Evolutionary conservation across 2,329 filamentous ascomycete species (phyloP).

Genomic region (Neonectria hederae): DNA sequence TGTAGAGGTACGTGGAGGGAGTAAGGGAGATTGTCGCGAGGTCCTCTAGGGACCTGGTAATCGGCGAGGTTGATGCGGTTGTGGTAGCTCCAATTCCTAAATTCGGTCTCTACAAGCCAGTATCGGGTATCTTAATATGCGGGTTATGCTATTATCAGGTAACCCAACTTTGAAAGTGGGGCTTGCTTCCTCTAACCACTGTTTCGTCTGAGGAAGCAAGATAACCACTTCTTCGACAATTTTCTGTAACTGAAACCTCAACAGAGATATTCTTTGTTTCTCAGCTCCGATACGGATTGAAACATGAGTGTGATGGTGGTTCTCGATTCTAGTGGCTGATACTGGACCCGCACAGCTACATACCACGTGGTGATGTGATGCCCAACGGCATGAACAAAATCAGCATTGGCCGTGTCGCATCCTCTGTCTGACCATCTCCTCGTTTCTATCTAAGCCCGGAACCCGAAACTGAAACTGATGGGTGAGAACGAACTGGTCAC

Average conservation of each 20-base stretch:
- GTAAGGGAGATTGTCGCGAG: constrained; percentile 11
- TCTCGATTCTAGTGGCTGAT: not conserved
- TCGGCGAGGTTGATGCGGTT: constrained; percentile 21
- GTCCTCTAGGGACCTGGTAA: constrained; percentile 31
- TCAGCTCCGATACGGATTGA: not conserved
- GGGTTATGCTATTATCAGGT: constrained; percentile 1
- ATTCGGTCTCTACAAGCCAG: constrained; percentile 16
- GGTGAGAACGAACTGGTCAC: not conserved
- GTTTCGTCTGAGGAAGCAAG: not conserved
- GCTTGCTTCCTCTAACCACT: not conserved
- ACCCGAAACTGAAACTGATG: not conserved
- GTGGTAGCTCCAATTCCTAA: constrained; percentile 34
- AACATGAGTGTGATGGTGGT: not conserved
- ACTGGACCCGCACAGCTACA: not conserved
- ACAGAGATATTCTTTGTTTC: not conserved
- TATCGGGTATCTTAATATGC: constrained; percentile 23
- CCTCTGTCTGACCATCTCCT: not conserved
- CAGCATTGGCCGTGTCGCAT: not conserved
- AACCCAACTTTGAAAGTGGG: not conserved
- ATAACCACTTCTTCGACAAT: not conserved
- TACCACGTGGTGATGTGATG: not conserved
- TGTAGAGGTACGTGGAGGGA: constrained; percentile 1
- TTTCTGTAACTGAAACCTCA: not conserved
- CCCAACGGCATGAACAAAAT: not conserved
- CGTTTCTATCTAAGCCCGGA: not conserved